Base-by-base conservation (phyloP, 345 rosid species). In the Orychophragmus violaceus region DNA sequence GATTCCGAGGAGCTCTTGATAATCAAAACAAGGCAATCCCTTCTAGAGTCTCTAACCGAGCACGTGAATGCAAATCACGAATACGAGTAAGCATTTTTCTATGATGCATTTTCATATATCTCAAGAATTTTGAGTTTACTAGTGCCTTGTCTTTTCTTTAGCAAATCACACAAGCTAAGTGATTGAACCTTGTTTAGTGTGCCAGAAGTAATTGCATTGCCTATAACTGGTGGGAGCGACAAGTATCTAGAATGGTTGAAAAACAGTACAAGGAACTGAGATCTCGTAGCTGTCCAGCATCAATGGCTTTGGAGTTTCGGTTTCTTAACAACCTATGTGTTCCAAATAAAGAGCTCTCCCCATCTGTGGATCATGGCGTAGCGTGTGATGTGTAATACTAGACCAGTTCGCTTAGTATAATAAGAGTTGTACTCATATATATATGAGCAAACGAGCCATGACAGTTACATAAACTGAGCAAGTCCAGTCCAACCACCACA, bases 1-100 rank as follows among this genome's bases (percentile, higher is more conserved):
- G 98, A 90, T 64, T 70, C 91, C 2, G 97, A 90, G 83, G 98
- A 94, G 49, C 81, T 94, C 49, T 82, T 94, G 4, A 87, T 88
- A 62, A 90, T 94, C 81, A 90, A 90, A 81, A 94, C 97, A 12
- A 83, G 96, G 80, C 82, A 88, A 46, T 90, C 97, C 41, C 85
- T 90, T 60, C 69, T 92, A 75, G 94, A 81, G 28, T 78, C 93
- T 29, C 74, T 87, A 35, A 94, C 84, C 5, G 88, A 88, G 71
- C 97, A 90, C 67, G 91, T 88, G 74, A 86, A 90, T 61, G 97
- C 89, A 46, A 94, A 90, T 73, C 99, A 94, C 48, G 91, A 85
- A 81, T 94, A 94, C 23, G 99, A 90, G 99, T 90, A 85, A 79
- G 85, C 64, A n/a, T 45, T 59, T 33, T 57, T 30, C 69, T 32